Base-by-base conservation (phyloP, 2,329 filamentous ascomycete genomes). In the Arthrinium phaeospermum region DNA sequence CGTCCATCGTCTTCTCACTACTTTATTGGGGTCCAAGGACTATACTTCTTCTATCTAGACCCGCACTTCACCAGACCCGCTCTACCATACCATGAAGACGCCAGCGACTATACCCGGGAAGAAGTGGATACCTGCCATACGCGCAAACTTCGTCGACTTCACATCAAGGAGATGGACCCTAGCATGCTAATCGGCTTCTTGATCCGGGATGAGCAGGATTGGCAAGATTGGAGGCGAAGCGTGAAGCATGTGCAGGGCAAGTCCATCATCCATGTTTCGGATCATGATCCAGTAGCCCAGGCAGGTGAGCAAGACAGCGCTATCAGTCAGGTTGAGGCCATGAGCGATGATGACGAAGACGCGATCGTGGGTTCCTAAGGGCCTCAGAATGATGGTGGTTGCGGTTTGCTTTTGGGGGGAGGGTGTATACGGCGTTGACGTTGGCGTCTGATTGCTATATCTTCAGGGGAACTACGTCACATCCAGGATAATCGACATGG, bases 101-200 rank as follows among this genome's bases (percentile, higher is more conserved):
- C 86, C 0, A 81, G 84, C 8, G 83, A 90, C 1, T 94, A 95
- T 78, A 91, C 91, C 0, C 78, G 85, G 10, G 92, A 94, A 76
- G 95, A 98, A 72, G 81, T 98, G 22, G 89, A 92, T 71, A 93
- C 93, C 0, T 98, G 94, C 79, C 96, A 99, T 80, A 98, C 95
- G 0, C 90, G 94, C 69, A 91, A 96, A 68, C 84, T 99, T 24
- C 91, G 96, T 49, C 90, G 93, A 71, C 87, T 99, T 44, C 92
- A 96, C 76, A 88, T 99, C 68, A 91, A 91, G 73, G 95, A 98
- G 79, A 96, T 99, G 94, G 96, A 99, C 78, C 96, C 96, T 0
- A 98, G 95, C 79, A 99, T 99, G 96, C 85, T 99, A 57, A 94
- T 99, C 75, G 96, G 94, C 5, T 98, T 98, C 78, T 84, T 99